A percentile compares a stretch with the other conserved stretches of the same genome.
phyloP scores from a whole-genome alignment of 257 asterid genomes.

The Coffea eugenioides region DNA sequence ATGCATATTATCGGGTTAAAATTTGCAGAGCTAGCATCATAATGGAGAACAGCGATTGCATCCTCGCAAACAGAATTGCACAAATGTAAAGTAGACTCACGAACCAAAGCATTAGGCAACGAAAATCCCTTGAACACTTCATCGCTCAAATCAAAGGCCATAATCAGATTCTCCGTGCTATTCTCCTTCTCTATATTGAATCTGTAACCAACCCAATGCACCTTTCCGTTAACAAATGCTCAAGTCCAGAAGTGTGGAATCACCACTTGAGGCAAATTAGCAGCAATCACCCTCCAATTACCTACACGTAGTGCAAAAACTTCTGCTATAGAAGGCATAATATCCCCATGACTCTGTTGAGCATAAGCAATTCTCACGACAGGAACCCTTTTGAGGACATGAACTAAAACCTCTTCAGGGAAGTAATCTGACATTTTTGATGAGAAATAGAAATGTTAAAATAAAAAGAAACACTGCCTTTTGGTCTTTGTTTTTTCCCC shows the following conservation, averaged over 20 bases:
- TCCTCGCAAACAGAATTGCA: not conserved
- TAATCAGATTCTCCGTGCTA: slow-evolving; percentile 12
- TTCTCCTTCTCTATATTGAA: not conserved
- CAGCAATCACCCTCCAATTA: slow-evolving; percentile 12
- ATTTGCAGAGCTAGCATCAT: not conserved
- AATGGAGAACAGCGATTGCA: slow-evolving; percentile 9
- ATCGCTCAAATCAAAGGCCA: slow-evolving; percentile 16
- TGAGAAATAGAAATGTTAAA: no score
- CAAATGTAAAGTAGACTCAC: slow-evolving; percentile 3
- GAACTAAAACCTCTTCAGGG: slow-evolving; percentile 17
- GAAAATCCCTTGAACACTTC: slow-evolving; percentile 14
- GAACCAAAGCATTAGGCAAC: not conserved
- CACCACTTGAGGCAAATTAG: slow-evolving; percentile 6
- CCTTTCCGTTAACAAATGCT: slow-evolving; percentile 9
- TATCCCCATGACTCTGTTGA: not conserved
- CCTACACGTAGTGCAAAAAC: slow-evolving; percentile 5
- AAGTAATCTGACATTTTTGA: not conserved
- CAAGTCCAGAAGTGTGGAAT: slow-evolving; percentile 18
- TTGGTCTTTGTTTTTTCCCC: no score
- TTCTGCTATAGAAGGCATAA: slow-evolving; percentile 13
- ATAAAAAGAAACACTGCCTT: no score
- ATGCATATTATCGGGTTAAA: no score
- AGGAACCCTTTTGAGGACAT: slow-evolving; percentile 12
- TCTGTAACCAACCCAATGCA: slow-evolving; percentile 14
- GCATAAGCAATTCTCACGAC: slow-evolving; percentile 18